Evolutionary conservation across 257 asterid genomes (phyloP).

Genomic region (Fraxinus anomala): DNA sequence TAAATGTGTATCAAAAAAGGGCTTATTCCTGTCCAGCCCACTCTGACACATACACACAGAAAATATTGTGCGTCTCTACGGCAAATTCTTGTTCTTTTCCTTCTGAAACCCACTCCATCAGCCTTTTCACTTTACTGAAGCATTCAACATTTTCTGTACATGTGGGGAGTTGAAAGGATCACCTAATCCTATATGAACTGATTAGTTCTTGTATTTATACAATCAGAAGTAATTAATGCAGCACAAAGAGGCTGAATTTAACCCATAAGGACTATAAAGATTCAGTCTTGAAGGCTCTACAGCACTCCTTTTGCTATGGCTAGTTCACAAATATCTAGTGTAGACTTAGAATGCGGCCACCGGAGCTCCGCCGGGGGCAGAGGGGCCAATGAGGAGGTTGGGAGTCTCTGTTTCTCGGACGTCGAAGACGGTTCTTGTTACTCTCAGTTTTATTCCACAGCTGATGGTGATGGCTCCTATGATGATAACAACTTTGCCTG

Average conservation of each 20-base stretch:
- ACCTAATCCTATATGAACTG: conserved; percentile 46
- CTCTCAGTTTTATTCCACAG: conserved; percentile 80
- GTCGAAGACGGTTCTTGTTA: conserved; percentile 70
- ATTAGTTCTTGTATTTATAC: conserved; percentile 30
- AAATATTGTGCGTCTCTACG: conserved; percentile 13
- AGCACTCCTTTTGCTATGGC: conserved; percentile 35
- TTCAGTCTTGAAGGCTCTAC: conserved; percentile 34
- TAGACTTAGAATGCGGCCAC: conserved; percentile 73
- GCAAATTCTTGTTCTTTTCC: conserved; percentile 34
- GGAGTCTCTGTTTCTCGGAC: conserved; percentile 73
- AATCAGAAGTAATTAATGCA: conserved; percentile 28
- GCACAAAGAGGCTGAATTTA: conserved; percentile 17
- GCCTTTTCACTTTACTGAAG: conserved; percentile 33
- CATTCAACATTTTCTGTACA: conserved; percentile 24
- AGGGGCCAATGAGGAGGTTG: conserved; percentile 45
- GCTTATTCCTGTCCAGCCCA: neutral
- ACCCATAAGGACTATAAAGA: conserved; percentile 27
- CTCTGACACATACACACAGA: neutral
- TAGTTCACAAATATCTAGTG: conserved; percentile 40
- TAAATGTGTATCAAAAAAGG: too few species aligned
- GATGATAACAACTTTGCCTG: conserved; percentile 47
- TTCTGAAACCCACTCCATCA: conserved; percentile 31
- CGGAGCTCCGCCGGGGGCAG: conserved; percentile 37
- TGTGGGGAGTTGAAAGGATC: conserved; percentile 38
- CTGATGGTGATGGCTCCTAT: conserved; percentile 71